Evolutionary conservation across 2,329 filamentous ascomycete genomes (phyloP).

Genomic region (Westerdykella ornata): DNA sequence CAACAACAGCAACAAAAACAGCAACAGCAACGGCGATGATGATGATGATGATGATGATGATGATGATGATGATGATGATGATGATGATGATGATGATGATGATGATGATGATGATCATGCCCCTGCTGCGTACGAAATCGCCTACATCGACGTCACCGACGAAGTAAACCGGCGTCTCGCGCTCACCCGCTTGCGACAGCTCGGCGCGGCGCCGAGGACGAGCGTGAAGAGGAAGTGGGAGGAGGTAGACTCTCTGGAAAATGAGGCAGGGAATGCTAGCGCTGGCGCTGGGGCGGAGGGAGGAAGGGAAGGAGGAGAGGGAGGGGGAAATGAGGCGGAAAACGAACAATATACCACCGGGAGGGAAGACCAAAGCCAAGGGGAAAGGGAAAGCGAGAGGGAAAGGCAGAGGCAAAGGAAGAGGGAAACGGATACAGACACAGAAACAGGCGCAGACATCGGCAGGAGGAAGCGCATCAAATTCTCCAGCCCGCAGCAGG

Average conservation of each 20-base stretch:
- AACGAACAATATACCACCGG: no score
- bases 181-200: constrained; percentile 24
- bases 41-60: no score
- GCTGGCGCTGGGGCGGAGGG: no score
- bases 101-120: constrained; percentile 7
- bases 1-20: no score
- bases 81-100: not conserved
- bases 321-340: not conserved
- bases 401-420: not conserved
- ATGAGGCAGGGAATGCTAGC: not conserved
- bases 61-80: not conserved
- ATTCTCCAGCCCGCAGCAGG: not conserved
- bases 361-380: not conserved
- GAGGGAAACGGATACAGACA: not conserved
- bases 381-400: not conserved
- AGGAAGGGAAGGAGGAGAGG: not conserved
- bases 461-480: not conserved
- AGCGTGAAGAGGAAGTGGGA: constrained; percentile 31
- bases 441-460: not conserved
- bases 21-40: no score
- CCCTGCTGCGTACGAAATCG: constrained; percentile 12
- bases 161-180: constrained; percentile 28
- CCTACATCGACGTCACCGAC: constrained; percentile 29
- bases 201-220: constrained; percentile 29
- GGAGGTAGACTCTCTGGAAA: not conserved